These are phyloP conservation scores for Peribolospora baueri DNA, from an alignment of 768 basidiomycete genomes.

Conservation along the genomic window DNA sequence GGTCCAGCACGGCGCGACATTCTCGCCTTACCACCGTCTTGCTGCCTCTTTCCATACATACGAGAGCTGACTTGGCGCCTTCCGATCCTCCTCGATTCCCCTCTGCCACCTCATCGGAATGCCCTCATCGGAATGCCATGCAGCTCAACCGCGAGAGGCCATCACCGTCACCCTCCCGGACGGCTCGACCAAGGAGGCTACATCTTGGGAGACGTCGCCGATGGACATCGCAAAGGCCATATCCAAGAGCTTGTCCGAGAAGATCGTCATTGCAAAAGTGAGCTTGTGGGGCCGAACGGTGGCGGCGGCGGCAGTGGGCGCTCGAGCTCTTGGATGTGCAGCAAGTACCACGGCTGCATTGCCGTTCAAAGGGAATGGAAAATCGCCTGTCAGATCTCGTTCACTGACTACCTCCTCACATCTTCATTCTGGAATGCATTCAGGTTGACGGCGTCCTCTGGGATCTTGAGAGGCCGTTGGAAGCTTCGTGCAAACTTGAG, in stretches of 20 bases:
- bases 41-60: background rate
- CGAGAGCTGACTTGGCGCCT: no score
- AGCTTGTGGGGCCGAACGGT: slow-evolving; percentile 2
- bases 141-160: slow-evolving; percentile 42
- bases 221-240: slow-evolving; percentile 73
- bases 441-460: slow-evolving; percentile 68
- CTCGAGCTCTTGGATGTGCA: background rate
- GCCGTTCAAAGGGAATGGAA: no score
- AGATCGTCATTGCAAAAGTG: slow-evolving; percentile 80
- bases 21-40: background rate
- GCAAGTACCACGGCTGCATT: no score
- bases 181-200: slow-evolving; percentile 59
- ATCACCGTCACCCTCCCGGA: slow-evolving; percentile 68
- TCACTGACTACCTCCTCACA: no score
- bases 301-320: no score
- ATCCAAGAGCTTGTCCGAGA: slow-evolving; percentile 64
- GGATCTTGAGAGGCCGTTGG: slow-evolving; percentile 90
- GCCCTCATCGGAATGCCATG: background rate
- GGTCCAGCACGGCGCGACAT: slow-evolving; percentile 1
- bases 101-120: background rate
- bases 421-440: no score
- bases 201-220: slow-evolving; percentile 83
- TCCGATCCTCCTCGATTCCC: no score
- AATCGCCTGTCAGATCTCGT: no score
- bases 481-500: slow-evolving; percentile 50